These are phyloP conservation scores for Vigna angularis DNA, from an alignment of 306 rosid species.

Conservation along the genomic window DNA sequence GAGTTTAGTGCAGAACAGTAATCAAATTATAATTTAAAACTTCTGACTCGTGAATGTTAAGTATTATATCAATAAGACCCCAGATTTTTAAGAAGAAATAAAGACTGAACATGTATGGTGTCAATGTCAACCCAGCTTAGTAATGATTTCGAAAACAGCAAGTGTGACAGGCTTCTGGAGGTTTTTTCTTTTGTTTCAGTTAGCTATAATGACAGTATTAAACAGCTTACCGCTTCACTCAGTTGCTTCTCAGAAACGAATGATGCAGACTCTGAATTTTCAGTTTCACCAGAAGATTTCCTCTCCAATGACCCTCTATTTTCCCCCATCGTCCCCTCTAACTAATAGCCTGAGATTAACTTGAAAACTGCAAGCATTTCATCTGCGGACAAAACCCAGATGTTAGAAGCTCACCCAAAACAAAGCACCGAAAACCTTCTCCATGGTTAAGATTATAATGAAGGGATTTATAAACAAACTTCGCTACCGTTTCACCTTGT, in stretches of 20 bases:
- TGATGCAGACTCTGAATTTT: conserved; percentile 65
- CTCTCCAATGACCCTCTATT: conserved; percentile 68
- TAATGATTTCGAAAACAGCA: neutral
- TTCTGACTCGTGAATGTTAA: neutral
- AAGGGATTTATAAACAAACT: conserved; percentile 33
- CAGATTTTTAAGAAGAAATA: neutral
- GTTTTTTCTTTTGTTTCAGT: neutral
- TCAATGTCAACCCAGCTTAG: neutral
- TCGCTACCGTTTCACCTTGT: conserved; percentile 5
- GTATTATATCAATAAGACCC: neutral
- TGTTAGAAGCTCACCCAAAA: conserved; percentile 36
- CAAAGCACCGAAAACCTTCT: conserved; percentile 14
- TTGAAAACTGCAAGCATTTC: conserved; percentile 35
- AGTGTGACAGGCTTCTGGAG: conserved; percentile 7
- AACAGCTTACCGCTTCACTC: conserved; percentile 60
- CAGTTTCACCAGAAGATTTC: conserved; percentile 60
- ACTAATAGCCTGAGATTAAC: conserved; percentile 38
- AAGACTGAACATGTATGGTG: neutral
- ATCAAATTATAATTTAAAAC: conserved; percentile 4
- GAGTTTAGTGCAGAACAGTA: neutral
- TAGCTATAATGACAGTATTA: conserved; percentile 18
- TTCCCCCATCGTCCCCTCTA: conserved; percentile 58
- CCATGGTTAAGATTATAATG: neutral
- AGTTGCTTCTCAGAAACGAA: conserved; percentile 63
- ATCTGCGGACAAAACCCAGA: conserved; percentile 39